Evolutionary conservation across 2,329 filamentous ascomycete genomes (phyloP).

Genomic region (Zymoseptoria crescenta): DNA sequence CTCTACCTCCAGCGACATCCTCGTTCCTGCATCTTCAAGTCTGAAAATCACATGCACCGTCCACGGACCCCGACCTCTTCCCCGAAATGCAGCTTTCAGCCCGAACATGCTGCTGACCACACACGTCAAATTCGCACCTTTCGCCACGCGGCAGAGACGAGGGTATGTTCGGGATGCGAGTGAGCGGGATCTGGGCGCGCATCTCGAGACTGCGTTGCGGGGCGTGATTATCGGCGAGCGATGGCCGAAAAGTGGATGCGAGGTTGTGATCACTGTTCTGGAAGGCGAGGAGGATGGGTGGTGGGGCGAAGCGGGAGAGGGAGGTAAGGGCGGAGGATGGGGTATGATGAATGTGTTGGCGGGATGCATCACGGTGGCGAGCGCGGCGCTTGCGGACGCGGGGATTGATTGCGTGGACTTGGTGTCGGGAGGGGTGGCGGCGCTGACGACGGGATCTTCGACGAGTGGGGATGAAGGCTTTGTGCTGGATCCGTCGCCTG

Average conservation of each 20-base stretch:
- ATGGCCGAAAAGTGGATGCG: conserved; percentile 98
- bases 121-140: conserved; percentile 93
- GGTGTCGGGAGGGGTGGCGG: conserved; percentile 81
- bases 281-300: conserved; percentile 81
- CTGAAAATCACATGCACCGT: conserved; percentile 91
- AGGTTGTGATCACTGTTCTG: conserved; percentile 84
- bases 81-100: conserved; percentile 82
- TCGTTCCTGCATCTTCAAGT: conserved; percentile 53
- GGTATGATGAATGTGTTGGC: conserved; percentile 86
- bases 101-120: conserved; percentile 87
- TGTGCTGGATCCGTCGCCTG: conserved; percentile 73
- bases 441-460: conserved; percentile 54
- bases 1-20: conserved; percentile 35
- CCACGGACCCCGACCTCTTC: conserved; percentile 84
- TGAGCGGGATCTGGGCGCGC: conserved; percentile 83
- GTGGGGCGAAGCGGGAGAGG: conserved; percentile 47
- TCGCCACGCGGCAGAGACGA: conserved; percentile 72
- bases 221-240: conserved; percentile 86
- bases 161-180: conserved; percentile 79
- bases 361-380: conserved; percentile 87
- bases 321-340: conserved; percentile 50
- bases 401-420: conserved; percentile 93
- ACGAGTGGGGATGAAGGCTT: conserved; percentile 32
- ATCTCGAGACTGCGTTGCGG: conserved; percentile 82
- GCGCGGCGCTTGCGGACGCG: conserved; percentile 85